These are phyloP conservation scores for Martensiomyces pterosporus DNA, from an alignment of 192 early-diverging fungal species.

Conservation along the genomic window DNA sequence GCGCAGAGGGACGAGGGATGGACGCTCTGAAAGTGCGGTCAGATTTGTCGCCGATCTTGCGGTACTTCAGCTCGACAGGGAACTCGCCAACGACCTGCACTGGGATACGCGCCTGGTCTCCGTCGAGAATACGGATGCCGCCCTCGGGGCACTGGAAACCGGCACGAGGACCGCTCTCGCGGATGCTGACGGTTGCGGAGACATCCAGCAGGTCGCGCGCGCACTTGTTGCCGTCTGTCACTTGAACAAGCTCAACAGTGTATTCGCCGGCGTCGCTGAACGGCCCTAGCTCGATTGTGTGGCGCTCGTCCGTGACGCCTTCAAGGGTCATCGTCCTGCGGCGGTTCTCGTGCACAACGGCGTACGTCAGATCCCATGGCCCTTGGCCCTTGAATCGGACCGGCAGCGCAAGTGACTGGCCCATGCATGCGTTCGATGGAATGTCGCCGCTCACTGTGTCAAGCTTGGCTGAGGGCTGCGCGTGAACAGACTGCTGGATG, in stretches of 20 bases:
- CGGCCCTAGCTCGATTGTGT: slow-evolving; percentile 19
- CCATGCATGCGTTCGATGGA: slow-evolving; percentile 16
- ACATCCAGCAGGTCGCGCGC: slow-evolving; percentile 29
- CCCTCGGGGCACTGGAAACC: slow-evolving; percentile 28
- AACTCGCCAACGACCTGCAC: slow-evolving; percentile 26
- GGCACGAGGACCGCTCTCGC: slow-evolving; percentile 30
- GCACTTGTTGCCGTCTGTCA: slow-evolving; percentile 42
- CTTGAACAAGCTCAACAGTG: slow-evolving; percentile 30
- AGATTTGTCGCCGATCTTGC: slow-evolving; percentile 15
- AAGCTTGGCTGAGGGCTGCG: slow-evolving; percentile 39
- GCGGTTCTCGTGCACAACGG: slow-evolving; percentile 22
- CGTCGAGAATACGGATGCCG: slow-evolving; percentile 29
- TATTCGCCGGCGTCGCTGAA: slow-evolving; percentile 28
- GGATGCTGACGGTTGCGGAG: slow-evolving; percentile 23
- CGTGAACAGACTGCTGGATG: slow-evolving; percentile 33
- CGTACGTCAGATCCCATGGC: slow-evolving; percentile 51
- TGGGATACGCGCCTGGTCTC: slow-evolving; percentile 30
- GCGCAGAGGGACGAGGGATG: slow-evolving; percentile 4
- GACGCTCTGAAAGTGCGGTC: slow-evolving; percentile 10
- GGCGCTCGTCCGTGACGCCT: slow-evolving; percentile 18
- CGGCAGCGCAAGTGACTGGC: slow-evolving; percentile 31
- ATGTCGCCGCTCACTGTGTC: slow-evolving; percentile 12
- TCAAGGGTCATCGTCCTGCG: slow-evolving; percentile 9
- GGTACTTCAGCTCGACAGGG: slow-evolving; percentile 36
- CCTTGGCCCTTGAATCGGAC: slow-evolving; percentile 52